phyloP scores from a whole-genome alignment of 805 yeast species.

The Komagataella ulmi region DNA sequence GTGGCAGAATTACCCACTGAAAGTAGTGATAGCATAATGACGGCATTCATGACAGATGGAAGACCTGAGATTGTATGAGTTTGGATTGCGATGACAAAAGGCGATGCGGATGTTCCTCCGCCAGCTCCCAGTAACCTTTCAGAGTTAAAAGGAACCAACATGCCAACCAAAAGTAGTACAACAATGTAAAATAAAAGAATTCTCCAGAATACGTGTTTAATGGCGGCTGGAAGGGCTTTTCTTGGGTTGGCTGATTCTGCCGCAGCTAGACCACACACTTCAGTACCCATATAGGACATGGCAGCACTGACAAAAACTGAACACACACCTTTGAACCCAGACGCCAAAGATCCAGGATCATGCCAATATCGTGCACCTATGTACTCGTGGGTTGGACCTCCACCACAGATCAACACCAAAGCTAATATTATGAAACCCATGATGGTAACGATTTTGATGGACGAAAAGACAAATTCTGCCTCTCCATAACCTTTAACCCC shows the following conservation, averaged over 20 bases:
- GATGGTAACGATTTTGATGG: constrained; percentile 43
- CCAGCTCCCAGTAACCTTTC: constrained; percentile 33
- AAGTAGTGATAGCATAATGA: constrained; percentile 56
- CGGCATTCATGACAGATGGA: constrained; percentile 65
- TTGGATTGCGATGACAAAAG: constrained; percentile 61
- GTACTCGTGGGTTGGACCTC: constrained; percentile 44
- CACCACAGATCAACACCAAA: constrained; percentile 46
- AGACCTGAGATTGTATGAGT: constrained; percentile 49
- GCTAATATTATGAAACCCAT: constrained; percentile 44
- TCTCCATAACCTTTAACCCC: constrained; percentile 63
- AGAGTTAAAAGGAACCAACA: constrained; percentile 47
- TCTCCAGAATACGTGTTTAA: constrained; percentile 55
- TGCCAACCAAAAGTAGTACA: constrained; percentile 39
- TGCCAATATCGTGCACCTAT: constrained; percentile 50
- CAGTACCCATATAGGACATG: constrained; percentile 56
- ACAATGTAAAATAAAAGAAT: constrained; percentile 43
- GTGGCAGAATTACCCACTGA: constrained; percentile 72
- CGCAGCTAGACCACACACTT: constrained; percentile 50
- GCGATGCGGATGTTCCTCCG: constrained; percentile 48
- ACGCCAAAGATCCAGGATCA: constrained; percentile 43
- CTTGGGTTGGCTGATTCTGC: constrained; percentile 54
- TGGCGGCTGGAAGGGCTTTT: constrained; percentile 48
- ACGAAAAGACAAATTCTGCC: constrained; percentile 45
- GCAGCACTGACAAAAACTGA: constrained; percentile 49
- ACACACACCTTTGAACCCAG: constrained; percentile 50